Conservation (phyloP, 176 grass and related monocot species). For the Eragrostis curvula region DNA sequence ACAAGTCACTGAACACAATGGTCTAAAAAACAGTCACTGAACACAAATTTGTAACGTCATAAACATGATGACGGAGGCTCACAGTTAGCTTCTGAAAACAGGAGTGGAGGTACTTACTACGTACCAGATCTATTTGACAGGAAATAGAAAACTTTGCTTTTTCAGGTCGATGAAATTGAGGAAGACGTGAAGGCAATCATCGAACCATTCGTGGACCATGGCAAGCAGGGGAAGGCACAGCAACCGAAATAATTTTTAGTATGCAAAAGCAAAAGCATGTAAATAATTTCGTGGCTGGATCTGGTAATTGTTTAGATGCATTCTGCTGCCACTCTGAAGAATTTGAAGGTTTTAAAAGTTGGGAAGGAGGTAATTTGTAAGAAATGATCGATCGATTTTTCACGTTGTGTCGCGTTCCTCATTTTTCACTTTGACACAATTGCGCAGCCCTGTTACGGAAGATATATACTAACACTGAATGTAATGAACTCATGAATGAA, state of each 20-base stretch:
- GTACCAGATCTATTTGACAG: not conserved
- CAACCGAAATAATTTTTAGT: too few species aligned
- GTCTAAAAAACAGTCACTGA: too few species aligned
- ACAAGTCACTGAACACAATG: not conserved
- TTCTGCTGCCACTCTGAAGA: too few species aligned
- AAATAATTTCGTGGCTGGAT: too few species aligned
- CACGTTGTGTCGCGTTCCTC: not conserved
- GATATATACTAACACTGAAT: not conserved
- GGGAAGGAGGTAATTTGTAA: not conserved
- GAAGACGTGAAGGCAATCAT: slow-evolving; percentile 55
- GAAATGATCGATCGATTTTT: not conserved
- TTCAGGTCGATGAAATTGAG: slow-evolving; percentile 56
- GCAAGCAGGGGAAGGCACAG: slow-evolving; percentile 3
- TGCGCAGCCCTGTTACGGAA: not conserved
- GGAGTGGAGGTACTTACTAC: too few species aligned
- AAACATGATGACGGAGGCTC: too few species aligned
- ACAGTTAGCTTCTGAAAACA: too few species aligned
- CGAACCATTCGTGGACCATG: slow-evolving; percentile 31
- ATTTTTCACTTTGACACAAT: not conserved
- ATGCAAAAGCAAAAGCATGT: too few species aligned
- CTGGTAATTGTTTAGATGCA: too few species aligned
- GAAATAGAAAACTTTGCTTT: not conserved
- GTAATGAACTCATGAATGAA: not conserved
- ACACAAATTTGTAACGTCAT: too few species aligned
- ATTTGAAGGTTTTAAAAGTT: too few species aligned